phyloP scores from a whole-genome alignment of 805 yeast genomes.

The Pichia pseudocactophila region DNA sequence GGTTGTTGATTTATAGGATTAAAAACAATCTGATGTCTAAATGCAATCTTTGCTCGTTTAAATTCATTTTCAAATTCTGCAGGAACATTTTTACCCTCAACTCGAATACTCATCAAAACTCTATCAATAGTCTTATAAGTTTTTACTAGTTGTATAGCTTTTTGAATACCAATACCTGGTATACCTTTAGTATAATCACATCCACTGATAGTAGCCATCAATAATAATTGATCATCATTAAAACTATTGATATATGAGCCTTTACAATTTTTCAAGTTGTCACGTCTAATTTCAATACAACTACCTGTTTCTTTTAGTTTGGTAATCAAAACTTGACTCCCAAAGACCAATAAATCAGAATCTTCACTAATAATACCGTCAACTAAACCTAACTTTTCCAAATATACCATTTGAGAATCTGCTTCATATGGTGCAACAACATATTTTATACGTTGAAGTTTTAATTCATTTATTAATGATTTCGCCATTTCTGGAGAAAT shows the following conservation, averaged over 20 bases:
- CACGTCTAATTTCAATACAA: constrained; percentile 60
- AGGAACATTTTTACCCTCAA: constrained; percentile 59
- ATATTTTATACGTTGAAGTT: constrained; percentile 46
- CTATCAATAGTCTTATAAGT: constrained; percentile 44
- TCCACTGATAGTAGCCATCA: constrained; percentile 85
- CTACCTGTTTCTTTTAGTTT: constrained; percentile 65
- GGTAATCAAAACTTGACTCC: constrained; percentile 67
- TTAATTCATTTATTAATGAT: constrained; percentile 65
- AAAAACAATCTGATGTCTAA: constrained; percentile 78
- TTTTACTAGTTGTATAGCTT: constrained; percentile 56
- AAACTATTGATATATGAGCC: constrained; percentile 38
- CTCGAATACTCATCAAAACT: constrained; percentile 44
- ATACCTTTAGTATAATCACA: constrained; percentile 93
- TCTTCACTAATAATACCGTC: constrained; percentile 91
- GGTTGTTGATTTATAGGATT: constrained; percentile 46
- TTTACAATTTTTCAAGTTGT: constrained; percentile 34
- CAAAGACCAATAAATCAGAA: constrained; percentile 85
- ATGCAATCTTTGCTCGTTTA: constrained; percentile 63
- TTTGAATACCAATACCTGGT: constrained; percentile 68
- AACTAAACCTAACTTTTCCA: constrained; percentile 65
- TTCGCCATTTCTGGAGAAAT: constrained; percentile 90
- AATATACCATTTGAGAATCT: constrained; percentile 90
- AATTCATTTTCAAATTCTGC: constrained; percentile 51
- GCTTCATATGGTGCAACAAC: constrained; percentile 98
- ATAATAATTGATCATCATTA: constrained; percentile 50